Percentiles rank a stretch among this genome's conserved stretches.
phyloP scores from a whole-genome alignment of 176 grass and related monocot species.

The Zea luxurians region DNA sequence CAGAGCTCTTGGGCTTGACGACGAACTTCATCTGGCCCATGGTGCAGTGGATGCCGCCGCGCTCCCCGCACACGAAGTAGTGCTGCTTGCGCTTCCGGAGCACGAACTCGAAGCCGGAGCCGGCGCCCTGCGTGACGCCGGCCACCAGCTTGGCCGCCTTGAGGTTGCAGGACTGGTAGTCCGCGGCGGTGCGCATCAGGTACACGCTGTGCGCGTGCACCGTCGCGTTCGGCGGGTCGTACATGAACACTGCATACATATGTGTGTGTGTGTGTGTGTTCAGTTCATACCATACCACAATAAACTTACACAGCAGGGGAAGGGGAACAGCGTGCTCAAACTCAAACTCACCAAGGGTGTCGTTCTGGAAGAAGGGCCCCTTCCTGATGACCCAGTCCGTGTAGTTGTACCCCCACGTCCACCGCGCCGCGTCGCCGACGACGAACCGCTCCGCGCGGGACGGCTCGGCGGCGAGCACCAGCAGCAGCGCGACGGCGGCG shows the following conservation, averaged over 20 bases:
- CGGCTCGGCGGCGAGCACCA: constrained; percentile 30
- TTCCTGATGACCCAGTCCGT: constrained; percentile 82
- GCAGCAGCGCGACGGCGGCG: constrained; percentile 1
- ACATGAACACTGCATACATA: constrained; percentile 71
- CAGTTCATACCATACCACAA: not conserved
- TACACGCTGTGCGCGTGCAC: constrained; percentile 79
- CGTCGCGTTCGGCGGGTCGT: constrained; percentile 78
- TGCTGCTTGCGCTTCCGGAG: constrained; percentile 72
- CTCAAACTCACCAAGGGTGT: constrained; percentile 50
- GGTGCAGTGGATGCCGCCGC: constrained; percentile 69
- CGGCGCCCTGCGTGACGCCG: constrained; percentile 62
- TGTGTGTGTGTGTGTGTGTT: not conserved
- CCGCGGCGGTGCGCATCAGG: constrained; percentile 58
- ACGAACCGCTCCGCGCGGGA: constrained; percentile 52
- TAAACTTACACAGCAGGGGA: not conserved
- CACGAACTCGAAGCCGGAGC: constrained; percentile 68
- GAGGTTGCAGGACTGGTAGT: constrained; percentile 74
- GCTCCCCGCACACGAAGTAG: constrained; percentile 93
- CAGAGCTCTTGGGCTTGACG: constrained; percentile 59
- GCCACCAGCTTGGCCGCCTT: constrained; percentile 74
- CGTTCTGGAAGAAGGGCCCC: constrained; percentile 77
- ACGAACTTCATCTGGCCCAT: constrained; percentile 84
- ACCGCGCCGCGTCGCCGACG: constrained; percentile 71
- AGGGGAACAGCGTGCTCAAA: too few species aligned
- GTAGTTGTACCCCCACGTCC: constrained; percentile 95